Evolutionary conservation across 169 alveolate genomes (phyloP), one percentile per base, ranked within the genome.

Genomic region (Plasmodium knowlesi): DNA sequence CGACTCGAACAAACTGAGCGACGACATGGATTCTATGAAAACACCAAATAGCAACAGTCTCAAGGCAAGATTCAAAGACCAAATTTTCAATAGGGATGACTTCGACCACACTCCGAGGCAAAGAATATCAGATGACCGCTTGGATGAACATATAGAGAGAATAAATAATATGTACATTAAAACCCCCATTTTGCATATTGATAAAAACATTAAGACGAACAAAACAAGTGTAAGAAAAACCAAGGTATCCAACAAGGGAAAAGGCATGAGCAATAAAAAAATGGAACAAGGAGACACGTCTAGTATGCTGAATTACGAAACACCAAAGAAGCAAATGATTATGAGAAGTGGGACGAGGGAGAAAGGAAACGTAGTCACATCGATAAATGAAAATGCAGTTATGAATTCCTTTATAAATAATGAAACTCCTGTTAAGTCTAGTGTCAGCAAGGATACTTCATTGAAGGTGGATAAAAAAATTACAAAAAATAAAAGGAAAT

Each of bases 141-240:
- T 86, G 54, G 71, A 86, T 53, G 93, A 86, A 37, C 93, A 86
- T 14, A 86, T 86, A 37, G 93, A 86, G 67, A 86, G 43, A 54
- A 86, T 86, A 74, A 86, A 86, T 86, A 86, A 86, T 41, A 86
- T 86, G 88, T 86, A 86, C 43, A 86, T 86, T 46, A 86, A 86
- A 54, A 86, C 93, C 12, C 93, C 93, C 39, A 46, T 86, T 76
- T 54, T 86, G n/a, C 83, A 74, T 32, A 53, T 76, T 0, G 93
- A 86, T 76, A 25, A 84, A 19, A 73, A 22, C 10, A 71, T 84
- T 43, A 74, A 86, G 37, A 25, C 30, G 3, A 76, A 53, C 41
- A 78, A 84, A 43, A 74, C 43, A 16, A 71, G 28, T 70, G 41
- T 72, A 25, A 86, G 16, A 76, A 73, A 86, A 86, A 76, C 50